Base-by-base conservation (phyloP, 2,329 filamentous ascomycete genomes). In the Moelleriella libera region DNA sequence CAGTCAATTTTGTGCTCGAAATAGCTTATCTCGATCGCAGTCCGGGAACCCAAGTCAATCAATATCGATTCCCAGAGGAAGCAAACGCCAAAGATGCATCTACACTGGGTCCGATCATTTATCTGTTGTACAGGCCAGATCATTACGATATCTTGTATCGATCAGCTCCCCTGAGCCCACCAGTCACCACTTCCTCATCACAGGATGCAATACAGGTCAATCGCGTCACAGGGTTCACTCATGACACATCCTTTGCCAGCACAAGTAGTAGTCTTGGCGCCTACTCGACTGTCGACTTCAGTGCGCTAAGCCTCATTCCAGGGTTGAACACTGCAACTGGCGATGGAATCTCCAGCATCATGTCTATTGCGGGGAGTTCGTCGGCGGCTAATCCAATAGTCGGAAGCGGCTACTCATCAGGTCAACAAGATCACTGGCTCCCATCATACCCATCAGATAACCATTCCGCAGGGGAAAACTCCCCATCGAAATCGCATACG, bases 131-230 rank as follows among this genome's bases (percentile, higher is more conserved):
- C 75, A 81, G 69, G 61, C 94, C 70, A 41, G 88, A 87, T 50
- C 92, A 97, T 65, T 98, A 97, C 64, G 92, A 97, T 63, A 82
- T 98, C 51, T 74, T 97, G 34, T 98, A 98, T 70, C 82, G 79
- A 60, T 69, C 73, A 48, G 57, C 49, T 1, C 10, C 44, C 8
- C 39, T 43, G 58, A 32, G 47, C 14, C 43, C 57, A 9, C 59
- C 63, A 1, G 51, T 63, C 10, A 55, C 63, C 29, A 49, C 49
- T 12, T 29, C 45, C 32, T n/a, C 49, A 29, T 28, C 45, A 4
- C 47, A 45, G 9, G 10, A 47, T 4, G 39, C 29, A 10, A 28
- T 81, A 43, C 75, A 78, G 53, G 72, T 83, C 43, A 69, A 79
- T 55, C 67, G 74, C 29, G 74, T 71, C 8, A 62, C 65, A 11